Conservation (phyloP, 78 protist species). For the Bodo saltans region DNA sequence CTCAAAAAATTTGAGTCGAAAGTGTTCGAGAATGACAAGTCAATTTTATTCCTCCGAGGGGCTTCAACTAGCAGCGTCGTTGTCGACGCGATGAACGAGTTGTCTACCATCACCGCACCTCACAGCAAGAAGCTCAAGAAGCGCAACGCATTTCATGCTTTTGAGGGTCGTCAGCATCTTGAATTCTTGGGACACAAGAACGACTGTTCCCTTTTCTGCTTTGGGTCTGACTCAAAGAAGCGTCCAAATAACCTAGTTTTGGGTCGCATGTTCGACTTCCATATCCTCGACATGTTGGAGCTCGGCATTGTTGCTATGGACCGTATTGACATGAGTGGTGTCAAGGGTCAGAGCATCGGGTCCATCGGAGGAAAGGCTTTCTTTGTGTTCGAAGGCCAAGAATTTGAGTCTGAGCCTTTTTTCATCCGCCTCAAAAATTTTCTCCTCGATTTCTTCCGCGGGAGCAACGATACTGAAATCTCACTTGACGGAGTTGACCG, state of each 20-base stretch:
- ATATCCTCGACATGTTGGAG: conserved; percentile 84
- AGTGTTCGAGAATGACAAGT: conserved; percentile 3
- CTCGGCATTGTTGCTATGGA: conserved; percentile 48
- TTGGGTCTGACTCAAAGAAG: conserved; percentile 74
- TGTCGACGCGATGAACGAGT: background rate
- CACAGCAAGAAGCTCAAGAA: background rate
- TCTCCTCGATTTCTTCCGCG: conserved; percentile 78
- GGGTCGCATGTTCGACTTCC: conserved; percentile 77
- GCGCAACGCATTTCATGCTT: conserved; percentile 56
- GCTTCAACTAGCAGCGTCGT: background rate
- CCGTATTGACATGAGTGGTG: conserved; percentile 21
- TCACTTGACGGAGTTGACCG: conserved; percentile 71
- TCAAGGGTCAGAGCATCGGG: background rate
- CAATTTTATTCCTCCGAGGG: background rate
- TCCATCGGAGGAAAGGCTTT: conserved; percentile 67
- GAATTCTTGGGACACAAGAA: conserved; percentile 26
- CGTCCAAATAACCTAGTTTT: conserved; percentile 75
- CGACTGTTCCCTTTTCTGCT: conserved; percentile 68
- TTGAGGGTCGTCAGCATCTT: conserved; percentile 55
- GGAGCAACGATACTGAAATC: conserved; percentile 46
- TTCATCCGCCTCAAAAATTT: conserved; percentile 43
- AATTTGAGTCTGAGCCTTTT: conserved; percentile 51
- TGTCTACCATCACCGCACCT: conserved; percentile 22
- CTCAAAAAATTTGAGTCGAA: conserved; percentile 14
- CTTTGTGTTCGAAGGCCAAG: conserved; percentile 67